phyloP scores from a whole-genome alignment of 768 basidiomycete genomes.

The Agaricus subrufescens region DNA sequence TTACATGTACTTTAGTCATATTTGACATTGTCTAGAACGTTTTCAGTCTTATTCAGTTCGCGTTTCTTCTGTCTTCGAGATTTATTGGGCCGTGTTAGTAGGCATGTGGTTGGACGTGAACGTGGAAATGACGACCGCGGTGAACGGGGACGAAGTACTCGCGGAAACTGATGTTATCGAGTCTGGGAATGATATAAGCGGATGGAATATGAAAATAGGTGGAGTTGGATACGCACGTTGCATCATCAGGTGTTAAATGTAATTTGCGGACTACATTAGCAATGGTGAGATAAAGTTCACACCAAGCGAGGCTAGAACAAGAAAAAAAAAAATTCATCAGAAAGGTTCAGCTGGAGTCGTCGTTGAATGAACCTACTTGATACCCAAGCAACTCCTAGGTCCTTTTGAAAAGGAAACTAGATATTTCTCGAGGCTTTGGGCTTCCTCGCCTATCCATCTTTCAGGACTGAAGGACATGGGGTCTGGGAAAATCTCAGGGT shows the following conservation, averaged over 20 bases:
- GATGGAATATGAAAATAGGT: not conserved
- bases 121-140: conserved; percentile 27
- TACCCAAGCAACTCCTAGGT: conserved; percentile 38
- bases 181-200: conserved; percentile 11
- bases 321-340: not conserved
- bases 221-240: conserved; percentile 5
- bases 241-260: conserved; percentile 17
- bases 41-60: too few species aligned
- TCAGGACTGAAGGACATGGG: conserved; percentile 36
- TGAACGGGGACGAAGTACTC: conserved; percentile 33
- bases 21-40: too few species aligned
- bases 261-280: conserved; percentile 29
- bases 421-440: conserved; percentile 33
- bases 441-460: conserved; percentile 34
- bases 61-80: too few species aligned
- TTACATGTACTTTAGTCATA: too few species aligned
- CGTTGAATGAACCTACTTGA: conserved; percentile 29
- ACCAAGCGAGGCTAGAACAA: conserved; percentile 25
- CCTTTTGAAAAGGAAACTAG: conserved; percentile 42
- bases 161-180: conserved; percentile 27
- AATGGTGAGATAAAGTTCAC: conserved; percentile 25
- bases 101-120: conserved; percentile 17
- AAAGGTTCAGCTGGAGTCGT: not conserved
- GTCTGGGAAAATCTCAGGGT: conserved; percentile 35
- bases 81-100: not conserved